Conservation (phyloP, 306 rosid species). For the Sechiopsis laciniata region DNA sequence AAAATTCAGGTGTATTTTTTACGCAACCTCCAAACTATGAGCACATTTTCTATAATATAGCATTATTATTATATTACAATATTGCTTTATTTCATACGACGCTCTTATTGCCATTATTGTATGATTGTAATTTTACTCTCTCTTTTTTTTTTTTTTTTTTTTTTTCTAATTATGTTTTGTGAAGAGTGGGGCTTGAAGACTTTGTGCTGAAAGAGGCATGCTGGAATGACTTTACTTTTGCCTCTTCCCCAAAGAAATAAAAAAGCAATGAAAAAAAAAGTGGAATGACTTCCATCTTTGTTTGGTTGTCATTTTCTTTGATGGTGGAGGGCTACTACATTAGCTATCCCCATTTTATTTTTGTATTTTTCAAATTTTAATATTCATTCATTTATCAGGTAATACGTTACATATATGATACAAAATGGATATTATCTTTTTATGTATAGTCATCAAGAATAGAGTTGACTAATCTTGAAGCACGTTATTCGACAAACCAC, state of each 20-base stretch:
- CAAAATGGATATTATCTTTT: not conserved
- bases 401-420: not conserved
- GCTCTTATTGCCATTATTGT: not conserved
- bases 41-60: too few species aligned
- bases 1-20: too few species aligned
- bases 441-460: not conserved
- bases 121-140: not conserved
- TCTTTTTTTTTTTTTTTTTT: too few species aligned
- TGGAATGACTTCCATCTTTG: constrained; percentile 8
- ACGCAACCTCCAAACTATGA: too few species aligned
- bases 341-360: not conserved
- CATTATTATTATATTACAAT: too few species aligned
- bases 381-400: not conserved
- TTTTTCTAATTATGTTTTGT: not conserved
- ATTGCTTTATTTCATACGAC: not conserved
- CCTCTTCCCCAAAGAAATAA: not conserved
- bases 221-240: not conserved
- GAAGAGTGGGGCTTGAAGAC: not conserved
- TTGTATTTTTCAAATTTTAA: not conserved
- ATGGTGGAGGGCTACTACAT: not conserved
- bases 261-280: too few species aligned
- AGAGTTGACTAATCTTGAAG: not conserved
- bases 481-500: not conserved
- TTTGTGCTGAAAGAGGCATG: not conserved
- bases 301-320: constrained; percentile 11